Base-by-base conservation (phyloP, 495 filamentous ascomycete species). In the Trichoderma virens region DNA sequence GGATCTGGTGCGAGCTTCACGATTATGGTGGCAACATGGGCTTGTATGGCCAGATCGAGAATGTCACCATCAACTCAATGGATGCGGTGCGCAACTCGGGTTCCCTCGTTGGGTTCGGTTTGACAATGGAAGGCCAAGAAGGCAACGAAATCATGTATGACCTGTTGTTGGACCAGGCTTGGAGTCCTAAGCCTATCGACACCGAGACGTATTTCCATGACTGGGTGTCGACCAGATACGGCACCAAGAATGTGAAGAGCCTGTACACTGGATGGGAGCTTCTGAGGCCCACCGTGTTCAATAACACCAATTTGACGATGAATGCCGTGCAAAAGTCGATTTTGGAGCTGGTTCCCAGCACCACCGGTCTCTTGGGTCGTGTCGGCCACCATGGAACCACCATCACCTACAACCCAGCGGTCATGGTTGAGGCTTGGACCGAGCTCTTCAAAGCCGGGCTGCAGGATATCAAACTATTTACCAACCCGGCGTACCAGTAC, bases 121-220 rank as follows among this genome's bases (percentile, higher is more conserved):
- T 80, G 20, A 79, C 76, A 9, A 77, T 77, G 62, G 81, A 82
- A 64, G 81, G 79, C 6, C 82, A 82, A 62, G 80, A 83, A 64
- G 80, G 80, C n/a, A 84, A 84, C 62, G 79, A 84, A 47, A 78
- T 84, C 63, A 75, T 83, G 63, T 83, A 83, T 63, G 72, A 79
- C 62, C 68, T 83, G 8, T 67, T 83, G 0, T 71, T 84, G 5
- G 79, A 81, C 41, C 81, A 84, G 68, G 80, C 79, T 13, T 83
- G 81, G 81, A 73, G 70, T 8, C 35, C 38, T 0, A 68, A 69
- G 4, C 77, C 82, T 2, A 73, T 84, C 34, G 72, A 82, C 39
- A 82, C 79, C 0, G 60, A 66, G 7, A 59, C 45, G 2, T 84
- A 84, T 65, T 83, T 84, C 63, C 70, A 71, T 32, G 67, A 77